phyloP scores from a whole-genome alignment of 805 yeast genomes.

The Cephaloascus albidus region DNA sequence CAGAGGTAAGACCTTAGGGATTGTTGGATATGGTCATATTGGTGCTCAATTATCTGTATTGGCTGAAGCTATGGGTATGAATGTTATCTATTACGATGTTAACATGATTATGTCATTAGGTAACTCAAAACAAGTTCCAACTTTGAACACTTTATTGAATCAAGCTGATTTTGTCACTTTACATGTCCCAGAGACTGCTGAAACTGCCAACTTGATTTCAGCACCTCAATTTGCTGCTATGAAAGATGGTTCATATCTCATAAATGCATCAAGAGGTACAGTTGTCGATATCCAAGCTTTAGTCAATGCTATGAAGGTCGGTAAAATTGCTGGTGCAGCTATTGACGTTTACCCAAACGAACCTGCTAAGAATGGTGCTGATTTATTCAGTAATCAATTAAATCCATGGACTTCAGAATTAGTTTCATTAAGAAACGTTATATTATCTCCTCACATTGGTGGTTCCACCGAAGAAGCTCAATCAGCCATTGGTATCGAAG shows the following conservation, averaged over 20 bases:
- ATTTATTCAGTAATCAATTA: constrained; percentile 59
- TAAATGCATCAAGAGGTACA: constrained; percentile 96
- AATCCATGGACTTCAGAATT: constrained; percentile 82
- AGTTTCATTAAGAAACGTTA: constrained; percentile 73
- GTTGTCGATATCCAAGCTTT: constrained; percentile 95
- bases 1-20: constrained; percentile 96
- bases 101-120: constrained; percentile 93
- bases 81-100: constrained; percentile 87
- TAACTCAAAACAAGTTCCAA: constrained; percentile 85
- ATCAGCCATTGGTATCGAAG: constrained; percentile 95
- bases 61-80: constrained; percentile 98
- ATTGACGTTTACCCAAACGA: constrained; percentile 94
- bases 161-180: constrained; percentile 83
- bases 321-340: constrained; percentile 95
- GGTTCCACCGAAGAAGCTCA: constrained; percentile 99
- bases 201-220: constrained; percentile 83
- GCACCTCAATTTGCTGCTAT: constrained; percentile 89
- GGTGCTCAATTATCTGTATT: constrained; percentile 94
- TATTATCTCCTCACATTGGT: constrained; percentile 96
- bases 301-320: constrained; percentile 82
- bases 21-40: constrained; percentile 96
- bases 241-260: constrained; percentile 92
- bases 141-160: constrained; percentile 73
- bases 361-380: constrained; percentile 94
- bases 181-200: constrained; percentile 93